These are phyloP conservation scores for Tuber microsphaerosporum DNA, from an alignment of 495 filamentous ascomycete species.

Conservation along the genomic window DNA sequence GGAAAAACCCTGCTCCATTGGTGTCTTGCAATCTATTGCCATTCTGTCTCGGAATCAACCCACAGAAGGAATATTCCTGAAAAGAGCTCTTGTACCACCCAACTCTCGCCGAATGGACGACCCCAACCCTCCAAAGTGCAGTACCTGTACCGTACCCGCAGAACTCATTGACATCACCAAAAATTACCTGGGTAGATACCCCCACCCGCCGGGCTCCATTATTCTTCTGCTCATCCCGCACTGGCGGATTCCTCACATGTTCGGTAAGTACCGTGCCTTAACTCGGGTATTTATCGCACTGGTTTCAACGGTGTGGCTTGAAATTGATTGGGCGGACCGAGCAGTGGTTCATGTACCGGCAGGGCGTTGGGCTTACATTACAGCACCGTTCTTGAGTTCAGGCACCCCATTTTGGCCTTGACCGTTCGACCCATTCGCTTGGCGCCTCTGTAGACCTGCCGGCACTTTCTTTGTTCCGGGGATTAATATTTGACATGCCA, in stretches of 20 bases:
- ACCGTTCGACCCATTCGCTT: not conserved
- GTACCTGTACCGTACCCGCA: not conserved
- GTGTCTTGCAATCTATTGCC: not conserved
- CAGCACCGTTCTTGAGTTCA: not conserved
- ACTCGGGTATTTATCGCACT: not conserved
- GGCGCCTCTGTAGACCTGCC: not conserved
- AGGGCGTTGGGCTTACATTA: not conserved
- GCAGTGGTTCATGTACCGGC: not conserved
- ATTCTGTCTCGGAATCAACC: not conserved
- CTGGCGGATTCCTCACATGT: not conserved
- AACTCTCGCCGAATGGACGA: not conserved
- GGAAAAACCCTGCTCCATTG: not conserved
- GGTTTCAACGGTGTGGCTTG: not conserved
- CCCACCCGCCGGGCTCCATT: too few species aligned
- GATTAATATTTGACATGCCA: not conserved
- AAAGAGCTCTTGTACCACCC: not conserved
- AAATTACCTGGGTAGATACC: not conserved
- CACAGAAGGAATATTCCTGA: not conserved
- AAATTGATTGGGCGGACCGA: not conserved
- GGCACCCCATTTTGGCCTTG: not conserved
- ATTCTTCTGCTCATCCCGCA: not conserved
- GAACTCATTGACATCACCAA: not conserved
- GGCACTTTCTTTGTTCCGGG: not conserved
- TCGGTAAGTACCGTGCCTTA: not conserved
- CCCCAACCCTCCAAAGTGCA: not conserved